phyloP scores from a whole-genome alignment of 1,284 basidiomycete genomes.

The Boletus coffeatus region DNA sequence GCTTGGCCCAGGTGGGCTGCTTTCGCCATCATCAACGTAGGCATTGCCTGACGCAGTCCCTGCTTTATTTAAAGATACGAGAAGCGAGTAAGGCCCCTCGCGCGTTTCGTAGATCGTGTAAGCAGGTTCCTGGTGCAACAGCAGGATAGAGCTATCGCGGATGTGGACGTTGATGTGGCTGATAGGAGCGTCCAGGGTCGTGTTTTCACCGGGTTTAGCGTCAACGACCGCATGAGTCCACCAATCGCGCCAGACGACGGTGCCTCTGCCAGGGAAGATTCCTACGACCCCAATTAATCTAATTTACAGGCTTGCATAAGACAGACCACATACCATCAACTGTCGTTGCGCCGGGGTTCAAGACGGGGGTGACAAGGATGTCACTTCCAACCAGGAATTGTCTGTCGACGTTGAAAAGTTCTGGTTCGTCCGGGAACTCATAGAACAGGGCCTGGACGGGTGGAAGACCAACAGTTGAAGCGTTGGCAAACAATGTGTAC shows the following conservation, averaged over 20 bases:
- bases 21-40: constrained; percentile 54
- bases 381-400: constrained; percentile 70
- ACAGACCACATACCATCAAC: constrained; percentile 34
- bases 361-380: constrained; percentile 70
- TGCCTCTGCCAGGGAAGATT: constrained; percentile 56
- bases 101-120: constrained; percentile 50
- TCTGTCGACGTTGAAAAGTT: constrained; percentile 55
- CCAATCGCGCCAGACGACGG: constrained; percentile 69
- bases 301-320: not conserved
- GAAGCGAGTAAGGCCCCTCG: constrained; percentile 38
- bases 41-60: constrained; percentile 42
- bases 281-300: constrained; percentile 28
- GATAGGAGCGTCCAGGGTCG: constrained; percentile 46
- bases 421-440: constrained; percentile 66
- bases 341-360: constrained; percentile 50
- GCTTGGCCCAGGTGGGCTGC: constrained; percentile 45
- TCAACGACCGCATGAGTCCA: constrained; percentile 57
- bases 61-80: constrained; percentile 40
- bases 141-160: constrained; percentile 41
- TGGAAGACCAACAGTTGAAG: constrained; percentile 58
- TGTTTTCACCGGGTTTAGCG: constrained; percentile 31
- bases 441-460: constrained; percentile 71
- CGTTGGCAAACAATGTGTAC: constrained; percentile 73
- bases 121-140: constrained; percentile 42
- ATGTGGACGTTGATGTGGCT: constrained; percentile 67